phyloP scores from a whole-genome alignment of 495 filamentous ascomycete genomes.

The Xylaria sp. region DNA sequence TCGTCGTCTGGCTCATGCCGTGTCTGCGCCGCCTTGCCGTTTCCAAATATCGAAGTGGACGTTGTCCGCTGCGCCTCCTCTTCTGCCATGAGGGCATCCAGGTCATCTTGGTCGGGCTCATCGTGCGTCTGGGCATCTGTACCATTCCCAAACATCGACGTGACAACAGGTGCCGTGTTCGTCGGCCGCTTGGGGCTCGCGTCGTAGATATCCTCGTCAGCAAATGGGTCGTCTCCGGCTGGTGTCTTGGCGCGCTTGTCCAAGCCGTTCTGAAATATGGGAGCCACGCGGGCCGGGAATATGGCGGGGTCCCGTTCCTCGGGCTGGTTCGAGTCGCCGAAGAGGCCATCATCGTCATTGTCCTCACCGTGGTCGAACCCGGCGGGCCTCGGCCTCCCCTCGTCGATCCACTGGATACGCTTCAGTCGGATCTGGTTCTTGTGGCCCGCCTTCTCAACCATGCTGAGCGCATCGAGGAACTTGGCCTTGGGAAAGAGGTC shows the following conservation, averaged over 20 bases:
- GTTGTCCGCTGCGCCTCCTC: slow-evolving; percentile 43
- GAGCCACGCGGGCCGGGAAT: slow-evolving; percentile 50
- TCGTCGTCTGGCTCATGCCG: slow-evolving; percentile 39
- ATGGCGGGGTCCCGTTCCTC: slow-evolving; percentile 42
- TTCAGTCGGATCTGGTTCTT: slow-evolving; percentile 76
- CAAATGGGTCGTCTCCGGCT: slow-evolving; percentile 39
- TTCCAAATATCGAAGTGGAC: slow-evolving; percentile 46
- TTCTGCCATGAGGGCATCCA: slow-evolving; percentile 60
- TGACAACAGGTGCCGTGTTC: slow-evolving; percentile 22
- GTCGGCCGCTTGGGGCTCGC: slow-evolving; percentile 44
- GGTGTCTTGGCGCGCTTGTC: slow-evolving; percentile 42
- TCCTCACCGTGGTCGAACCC: slow-evolving; percentile 37
- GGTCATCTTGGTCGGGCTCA: slow-evolving; percentile 55
- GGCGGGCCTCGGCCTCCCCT: slow-evolving; percentile 62
- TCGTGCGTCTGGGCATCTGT: slow-evolving; percentile 31
- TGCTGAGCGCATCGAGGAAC: slow-evolving; percentile 86
- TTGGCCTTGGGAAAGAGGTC: slow-evolving; percentile 94
- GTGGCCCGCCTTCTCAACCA: slow-evolving; percentile 94
- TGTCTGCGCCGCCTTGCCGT: neutral
- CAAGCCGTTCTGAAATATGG: slow-evolving; percentile 52
- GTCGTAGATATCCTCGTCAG: slow-evolving; percentile 52
- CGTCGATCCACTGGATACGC: slow-evolving; percentile 78
- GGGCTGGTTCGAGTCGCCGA: slow-evolving; percentile 33
- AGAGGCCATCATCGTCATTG: slow-evolving; percentile 56
- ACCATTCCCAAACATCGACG: slow-evolving; percentile 27